Evolutionary conservation across 352 stramenopile species (phyloP).

Genomic region (Globisporangium viniferum): DNA sequence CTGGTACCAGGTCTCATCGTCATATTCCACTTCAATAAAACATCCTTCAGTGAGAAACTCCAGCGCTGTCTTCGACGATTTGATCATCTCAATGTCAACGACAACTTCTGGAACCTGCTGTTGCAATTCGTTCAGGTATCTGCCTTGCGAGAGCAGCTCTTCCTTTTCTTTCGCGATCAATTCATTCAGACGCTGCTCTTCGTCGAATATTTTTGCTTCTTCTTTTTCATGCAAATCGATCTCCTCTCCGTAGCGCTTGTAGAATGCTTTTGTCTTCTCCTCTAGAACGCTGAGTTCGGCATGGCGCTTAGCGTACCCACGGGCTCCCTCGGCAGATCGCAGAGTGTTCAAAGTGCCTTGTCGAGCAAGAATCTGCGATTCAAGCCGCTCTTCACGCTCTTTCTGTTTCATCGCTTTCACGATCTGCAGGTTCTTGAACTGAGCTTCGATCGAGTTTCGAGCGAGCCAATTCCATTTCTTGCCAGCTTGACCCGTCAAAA

Average conservation of each 20-base stretch:
- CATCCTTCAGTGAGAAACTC: constrained; percentile 59
- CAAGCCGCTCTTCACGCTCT: constrained; percentile 59
- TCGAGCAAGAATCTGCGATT: constrained; percentile 56
- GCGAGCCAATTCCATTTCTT: constrained; percentile 58
- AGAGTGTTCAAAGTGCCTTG: constrained; percentile 66
- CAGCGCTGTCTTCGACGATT: constrained; percentile 52
- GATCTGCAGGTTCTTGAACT: constrained; percentile 68
- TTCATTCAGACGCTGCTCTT: constrained; percentile 43
- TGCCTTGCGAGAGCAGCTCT: constrained; percentile 39
- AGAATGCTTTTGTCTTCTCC: constrained; percentile 50
- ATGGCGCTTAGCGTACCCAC: constrained; percentile 69
- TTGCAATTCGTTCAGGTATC: constrained; percentile 47
- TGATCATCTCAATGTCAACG: constrained; percentile 44
- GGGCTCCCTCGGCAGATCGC: constrained; percentile 63
- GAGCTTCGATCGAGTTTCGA: constrained; percentile 63
- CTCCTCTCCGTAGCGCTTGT: constrained; percentile 42
- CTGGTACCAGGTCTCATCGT: constrained; percentile 73
- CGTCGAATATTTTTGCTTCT: constrained; percentile 42
- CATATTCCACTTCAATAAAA: constrained; percentile 62
- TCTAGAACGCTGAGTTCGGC: constrained; percentile 55
- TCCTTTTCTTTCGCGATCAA: constrained; percentile 39
- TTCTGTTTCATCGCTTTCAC: constrained; percentile 68
- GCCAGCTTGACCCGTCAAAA: constrained; percentile 45
- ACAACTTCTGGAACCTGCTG: constrained; percentile 62
- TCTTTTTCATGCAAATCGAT: constrained; percentile 37